Percentiles rank a stretch among this genome's conserved stretches.
Conservation (phyloP, 2,329 filamentous ascomycete species). For the Hypoxylon sp. region DNA sequence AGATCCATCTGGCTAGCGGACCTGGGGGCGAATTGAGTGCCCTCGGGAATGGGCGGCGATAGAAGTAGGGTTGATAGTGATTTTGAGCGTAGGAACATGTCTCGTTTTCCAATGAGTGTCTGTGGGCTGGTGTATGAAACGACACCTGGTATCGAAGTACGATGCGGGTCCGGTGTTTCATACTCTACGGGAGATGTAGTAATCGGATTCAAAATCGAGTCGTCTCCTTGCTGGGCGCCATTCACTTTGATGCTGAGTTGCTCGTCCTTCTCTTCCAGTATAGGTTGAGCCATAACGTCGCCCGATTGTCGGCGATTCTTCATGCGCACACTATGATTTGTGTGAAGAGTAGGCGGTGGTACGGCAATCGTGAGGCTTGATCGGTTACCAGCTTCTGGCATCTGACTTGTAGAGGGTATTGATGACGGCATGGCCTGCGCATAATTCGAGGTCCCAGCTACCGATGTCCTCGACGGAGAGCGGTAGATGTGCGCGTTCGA, state of each 20-base stretch:
- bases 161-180: conserved; percentile 27
- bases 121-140: conserved; percentile 65
- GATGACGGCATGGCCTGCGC: conserved; percentile 15
- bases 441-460: conserved; percentile 3
- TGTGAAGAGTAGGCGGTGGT: conserved; percentile 29
- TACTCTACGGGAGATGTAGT: conserved; percentile 36
- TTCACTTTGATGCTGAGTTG: conserved; percentile 23
- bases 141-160: conserved; percentile 57
- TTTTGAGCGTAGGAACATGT: conserved; percentile 65
- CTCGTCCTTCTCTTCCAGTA: conserved; percentile 57
- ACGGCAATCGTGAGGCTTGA: conserved; percentile 1
- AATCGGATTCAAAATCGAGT: conserved; percentile 22
- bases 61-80: conserved; percentile 58
- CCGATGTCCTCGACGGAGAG: conserved; percentile 42
- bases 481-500: conserved; percentile 41
- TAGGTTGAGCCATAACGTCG: conserved; percentile 53
- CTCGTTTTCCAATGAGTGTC: conserved; percentile 67
- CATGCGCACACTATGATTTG: conserved; percentile 42
- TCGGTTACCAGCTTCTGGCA: conserved; percentile 19
- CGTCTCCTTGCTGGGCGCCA: conserved; percentile 43
- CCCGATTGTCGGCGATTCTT: conserved; percentile 46
- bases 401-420: conserved; percentile 10
- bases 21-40: conserved; percentile 36
- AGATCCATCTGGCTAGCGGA: conserved; percentile 58
- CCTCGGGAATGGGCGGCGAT: conserved; percentile 44